Percentiles rank a stretch among this genome's conserved stretches.
Evolutionary conservation across 1,139 yeast genomes (phyloP).

Genomic region (Lodderomyces orthopsilosis): DNA sequence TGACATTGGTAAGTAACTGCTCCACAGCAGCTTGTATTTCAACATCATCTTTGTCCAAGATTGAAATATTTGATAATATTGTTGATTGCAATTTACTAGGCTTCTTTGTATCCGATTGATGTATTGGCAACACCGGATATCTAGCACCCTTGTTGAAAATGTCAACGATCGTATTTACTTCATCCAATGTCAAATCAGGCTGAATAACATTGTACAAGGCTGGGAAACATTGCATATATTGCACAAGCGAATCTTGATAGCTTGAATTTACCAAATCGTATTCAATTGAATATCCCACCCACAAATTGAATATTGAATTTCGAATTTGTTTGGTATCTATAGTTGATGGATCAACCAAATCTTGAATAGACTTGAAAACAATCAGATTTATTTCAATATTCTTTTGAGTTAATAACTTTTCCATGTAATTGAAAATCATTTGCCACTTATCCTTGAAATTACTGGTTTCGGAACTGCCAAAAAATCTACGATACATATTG

Average conservation of each 20-base stretch:
- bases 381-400: constrained; percentile 49
- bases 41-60: constrained; percentile 30
- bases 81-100: constrained; percentile 57
- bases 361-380: constrained; percentile 51
- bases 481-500: constrained; percentile 46
- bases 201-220: constrained; percentile 38
- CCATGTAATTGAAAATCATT: constrained; percentile 48
- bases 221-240: constrained; percentile 50
- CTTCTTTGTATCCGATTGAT: constrained; percentile 25
- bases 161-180: constrained; percentile 42
- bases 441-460: constrained; percentile 40
- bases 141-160: constrained; percentile 59
- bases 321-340: constrained; percentile 25
- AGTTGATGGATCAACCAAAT: constrained; percentile 29
- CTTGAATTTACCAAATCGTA: constrained; percentile 52
- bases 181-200: constrained; percentile 25
- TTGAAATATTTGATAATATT: constrained; percentile 43
- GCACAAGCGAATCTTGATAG: constrained; percentile 57
- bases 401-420: constrained; percentile 33
- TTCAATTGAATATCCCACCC: constrained; percentile 59
- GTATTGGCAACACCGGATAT: constrained; percentile 62
- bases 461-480: constrained; percentile 18
- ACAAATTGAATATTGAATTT: constrained; percentile 53
- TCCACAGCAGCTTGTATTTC: constrained; percentile 45
- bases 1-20: constrained; percentile 51